Conservation (phyloP, 208 protist species). For the Entamoeba nuttalli region DNA sequence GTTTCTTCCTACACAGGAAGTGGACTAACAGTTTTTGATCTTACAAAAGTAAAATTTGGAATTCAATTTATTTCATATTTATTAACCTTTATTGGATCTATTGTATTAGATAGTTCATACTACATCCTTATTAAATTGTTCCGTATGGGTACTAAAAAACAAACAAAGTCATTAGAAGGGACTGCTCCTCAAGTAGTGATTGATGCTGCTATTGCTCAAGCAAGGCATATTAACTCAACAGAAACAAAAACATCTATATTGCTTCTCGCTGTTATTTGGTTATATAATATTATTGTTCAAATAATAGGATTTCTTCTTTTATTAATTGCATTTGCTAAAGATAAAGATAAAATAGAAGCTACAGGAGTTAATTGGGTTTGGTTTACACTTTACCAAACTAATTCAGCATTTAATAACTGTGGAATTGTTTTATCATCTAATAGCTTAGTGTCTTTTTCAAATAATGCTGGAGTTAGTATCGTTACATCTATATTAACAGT, state of each 20-base stretch:
- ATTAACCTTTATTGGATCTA: not conserved
- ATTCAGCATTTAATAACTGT: no score
- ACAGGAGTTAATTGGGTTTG: no score
- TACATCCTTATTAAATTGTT: not conserved
- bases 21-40: not conserved
- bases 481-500: no score
- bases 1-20: not conserved
- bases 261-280: not conserved
- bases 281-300: no score
- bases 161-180: not conserved
- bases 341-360: no score
- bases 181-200: not conserved
- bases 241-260: not conserved
- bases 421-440: no score
- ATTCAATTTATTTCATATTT: not conserved
- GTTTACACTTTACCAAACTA: no score
- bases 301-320: no score
- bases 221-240: not conserved
- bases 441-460: no score
- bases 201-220: not conserved
- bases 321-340: no score
- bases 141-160: not conserved
- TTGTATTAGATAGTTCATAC: not conserved
- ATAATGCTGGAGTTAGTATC: no score
- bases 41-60: not conserved